These are phyloP conservation scores for Metschnikowia proteae DNA, from an alignment of 805 yeast species.

Conservation along the genomic window DNA sequence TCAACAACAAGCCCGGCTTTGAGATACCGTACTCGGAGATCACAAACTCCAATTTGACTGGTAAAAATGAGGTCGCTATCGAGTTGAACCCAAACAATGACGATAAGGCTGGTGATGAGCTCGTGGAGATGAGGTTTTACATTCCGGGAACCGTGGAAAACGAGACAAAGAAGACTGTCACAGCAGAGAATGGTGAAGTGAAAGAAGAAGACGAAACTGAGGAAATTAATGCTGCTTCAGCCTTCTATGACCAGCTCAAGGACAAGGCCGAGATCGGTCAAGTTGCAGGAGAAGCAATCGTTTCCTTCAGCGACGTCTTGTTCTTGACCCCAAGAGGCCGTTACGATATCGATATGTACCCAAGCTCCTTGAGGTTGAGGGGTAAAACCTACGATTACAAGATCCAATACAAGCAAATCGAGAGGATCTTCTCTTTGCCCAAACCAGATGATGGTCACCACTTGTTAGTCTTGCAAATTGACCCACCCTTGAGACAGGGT, in stretches of 20 bases:
- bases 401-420: conserved; percentile 84
- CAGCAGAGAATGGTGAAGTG: conserved; percentile 26
- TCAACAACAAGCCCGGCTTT: conserved; percentile 84
- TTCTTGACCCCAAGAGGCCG: conserved; percentile 98
- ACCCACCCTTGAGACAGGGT: conserved; percentile 97
- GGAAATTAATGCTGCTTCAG: conserved; percentile 70
- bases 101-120: conserved; percentile 84
- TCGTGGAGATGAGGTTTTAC: conserved; percentile 90
- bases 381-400: conserved; percentile 98
- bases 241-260: conserved; percentile 85
- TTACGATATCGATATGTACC: conserved; percentile 92
- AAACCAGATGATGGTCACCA: conserved; percentile 93
- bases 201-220: conserved; percentile 36
- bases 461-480: conserved; percentile 81
- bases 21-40: conserved; percentile 83
- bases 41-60: conserved; percentile 81
- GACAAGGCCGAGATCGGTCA: conserved; percentile 94
- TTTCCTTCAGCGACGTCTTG: conserved; percentile 83
- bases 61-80: conserved; percentile 89
- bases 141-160: conserved; percentile 80
- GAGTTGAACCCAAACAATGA: conserved; percentile 67
- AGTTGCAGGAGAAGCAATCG: conserved; percentile 91
- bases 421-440: conserved; percentile 87
- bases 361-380: conserved; percentile 79
- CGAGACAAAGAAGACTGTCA: conserved; percentile 35